Conservation (phyloP, 2,329 filamentous ascomycete genomes). For the Xylaria sp. region DNA sequence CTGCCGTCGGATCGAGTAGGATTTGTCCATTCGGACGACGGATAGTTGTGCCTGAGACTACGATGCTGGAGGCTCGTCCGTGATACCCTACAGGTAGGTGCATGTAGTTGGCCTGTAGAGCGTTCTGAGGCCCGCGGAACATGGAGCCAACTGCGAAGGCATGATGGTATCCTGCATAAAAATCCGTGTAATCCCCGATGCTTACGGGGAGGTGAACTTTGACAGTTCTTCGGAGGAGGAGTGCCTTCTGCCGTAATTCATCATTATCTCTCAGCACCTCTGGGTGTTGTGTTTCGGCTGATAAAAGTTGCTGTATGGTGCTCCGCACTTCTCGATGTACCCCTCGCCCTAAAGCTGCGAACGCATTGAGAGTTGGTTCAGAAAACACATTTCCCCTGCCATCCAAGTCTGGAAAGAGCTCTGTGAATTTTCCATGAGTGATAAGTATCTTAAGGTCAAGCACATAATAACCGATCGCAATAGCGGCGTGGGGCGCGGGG, state of each 20-base stretch:
- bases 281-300: slow-evolving; percentile 66
- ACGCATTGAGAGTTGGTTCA: slow-evolving; percentile 74
- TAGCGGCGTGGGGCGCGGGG: slow-evolving; percentile 68
- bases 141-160: slow-evolving; percentile 74
- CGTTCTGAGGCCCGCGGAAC: slow-evolving; percentile 77
- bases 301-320: slow-evolving; percentile 74
- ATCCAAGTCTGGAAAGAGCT: slow-evolving; percentile 55
- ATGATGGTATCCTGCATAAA: slow-evolving; percentile 83
- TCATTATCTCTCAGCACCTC: slow-evolving; percentile 71
- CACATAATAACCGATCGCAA: slow-evolving; percentile 77
- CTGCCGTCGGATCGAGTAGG: slow-evolving; percentile 68
- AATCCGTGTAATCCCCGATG: slow-evolving; percentile 87
- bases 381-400: slow-evolving; percentile 70
- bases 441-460: slow-evolving; percentile 69
- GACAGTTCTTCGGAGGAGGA: slow-evolving; percentile 68
- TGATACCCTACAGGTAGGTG: slow-evolving; percentile 86
- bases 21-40: slow-evolving; percentile 81
- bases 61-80: slow-evolving; percentile 78
- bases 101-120: slow-evolving; percentile 82
- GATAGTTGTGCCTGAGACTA: slow-evolving; percentile 78
- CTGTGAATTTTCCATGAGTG: slow-evolving; percentile 34
- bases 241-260: slow-evolving; percentile 63
- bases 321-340: slow-evolving; percentile 75
- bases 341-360: slow-evolving; percentile 75
- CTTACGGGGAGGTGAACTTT: slow-evolving; percentile 77